Evolutionary conservation across 345 rosid genomes (phyloP).

Genomic region (Eucalyptus tenuipes): DNA sequence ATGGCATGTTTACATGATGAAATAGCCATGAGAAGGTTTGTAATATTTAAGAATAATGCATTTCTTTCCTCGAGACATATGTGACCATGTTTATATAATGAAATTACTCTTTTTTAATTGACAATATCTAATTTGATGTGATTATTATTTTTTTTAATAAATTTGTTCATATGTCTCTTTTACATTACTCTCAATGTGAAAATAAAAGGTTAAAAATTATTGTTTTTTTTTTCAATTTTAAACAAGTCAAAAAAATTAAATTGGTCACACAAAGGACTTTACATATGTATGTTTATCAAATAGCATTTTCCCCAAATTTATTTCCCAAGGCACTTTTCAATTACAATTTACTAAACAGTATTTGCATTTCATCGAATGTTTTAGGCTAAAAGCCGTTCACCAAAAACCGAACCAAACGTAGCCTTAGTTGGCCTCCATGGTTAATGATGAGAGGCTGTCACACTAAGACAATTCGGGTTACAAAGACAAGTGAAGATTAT

Average conservation of each 20-base stretch:
- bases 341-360: fast-evolving
- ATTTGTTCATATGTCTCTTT: not conserved
- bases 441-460: not conserved
- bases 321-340: not conserved
- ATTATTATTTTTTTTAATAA: too few species aligned
- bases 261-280: not conserved
- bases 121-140: not conserved
- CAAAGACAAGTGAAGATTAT: not conserved
- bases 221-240: too few species aligned
- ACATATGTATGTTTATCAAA: too few species aligned
- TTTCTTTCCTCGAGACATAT: not conserved
- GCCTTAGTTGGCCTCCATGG: not conserved
- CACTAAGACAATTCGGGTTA: not conserved
- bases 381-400: not conserved
- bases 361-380: too few species aligned
- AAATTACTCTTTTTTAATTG: not conserved
- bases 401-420: not conserved
- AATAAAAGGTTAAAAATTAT: not conserved
- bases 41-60: too few species aligned
- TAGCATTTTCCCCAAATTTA: too few species aligned
- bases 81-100: not conserved
- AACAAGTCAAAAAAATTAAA: not conserved
- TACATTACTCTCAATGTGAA: not conserved
- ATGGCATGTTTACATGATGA: too few species aligned
- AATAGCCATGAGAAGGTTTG: too few species aligned